phyloP scores from a whole-genome alignment of 2,329 filamentous ascomycete genomes.

The Botrytis hyacinthi region DNA sequence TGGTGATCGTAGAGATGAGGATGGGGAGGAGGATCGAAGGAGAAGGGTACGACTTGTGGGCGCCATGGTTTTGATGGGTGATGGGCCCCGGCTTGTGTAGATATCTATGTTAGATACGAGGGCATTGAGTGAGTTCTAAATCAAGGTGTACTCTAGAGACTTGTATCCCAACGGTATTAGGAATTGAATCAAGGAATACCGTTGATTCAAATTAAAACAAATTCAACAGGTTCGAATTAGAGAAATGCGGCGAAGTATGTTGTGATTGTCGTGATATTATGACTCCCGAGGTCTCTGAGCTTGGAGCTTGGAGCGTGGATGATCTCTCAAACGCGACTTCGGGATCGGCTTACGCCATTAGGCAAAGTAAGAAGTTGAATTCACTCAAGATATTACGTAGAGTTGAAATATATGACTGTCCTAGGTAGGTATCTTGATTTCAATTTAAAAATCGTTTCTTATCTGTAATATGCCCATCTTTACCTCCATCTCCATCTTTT shows the following conservation, averaged over 20 bases:
- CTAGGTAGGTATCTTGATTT: background rate
- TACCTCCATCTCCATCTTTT: background rate
- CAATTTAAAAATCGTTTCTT: background rate
- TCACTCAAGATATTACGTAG: background rate
- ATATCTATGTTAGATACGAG: background rate
- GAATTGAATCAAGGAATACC: background rate
- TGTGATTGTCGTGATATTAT: background rate
- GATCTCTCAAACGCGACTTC: conserved; percentile 5
- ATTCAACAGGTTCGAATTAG: background rate
- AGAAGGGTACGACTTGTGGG: conserved; percentile 13
- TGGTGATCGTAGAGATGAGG: conserved; percentile 8
- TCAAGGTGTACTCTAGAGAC: background rate
- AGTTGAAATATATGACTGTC: background rate
- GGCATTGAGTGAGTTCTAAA: background rate
- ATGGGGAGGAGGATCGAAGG: conserved; percentile 13
- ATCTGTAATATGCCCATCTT: background rate
- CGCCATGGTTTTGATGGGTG: conserved; percentile 12
- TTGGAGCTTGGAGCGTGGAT: conserved; percentile 2
- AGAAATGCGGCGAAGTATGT: no score
- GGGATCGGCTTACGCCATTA: conserved; percentile 15
- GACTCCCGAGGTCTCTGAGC: background rate
- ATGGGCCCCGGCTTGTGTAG: conserved; percentile 1
- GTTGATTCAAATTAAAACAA: background rate
- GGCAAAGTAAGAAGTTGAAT: background rate
- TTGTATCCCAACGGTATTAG: background rate